phyloP scores from a whole-genome alignment of 2,329 filamentous ascomycete genomes.

The Blastomyces parvus region DNA sequence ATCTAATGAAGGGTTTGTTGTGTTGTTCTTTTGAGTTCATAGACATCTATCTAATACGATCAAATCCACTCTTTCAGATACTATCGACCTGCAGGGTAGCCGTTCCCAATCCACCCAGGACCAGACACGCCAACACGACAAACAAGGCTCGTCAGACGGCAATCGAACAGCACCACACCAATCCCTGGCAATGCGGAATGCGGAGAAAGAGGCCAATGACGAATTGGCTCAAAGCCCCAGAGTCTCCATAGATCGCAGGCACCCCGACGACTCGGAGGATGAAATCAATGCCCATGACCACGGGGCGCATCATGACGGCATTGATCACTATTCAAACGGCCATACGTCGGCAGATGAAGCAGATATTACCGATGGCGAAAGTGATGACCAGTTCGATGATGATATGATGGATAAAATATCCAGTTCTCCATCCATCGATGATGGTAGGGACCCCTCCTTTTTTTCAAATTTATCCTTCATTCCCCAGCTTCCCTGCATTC shows the following conservation, averaged over 20 bases:
- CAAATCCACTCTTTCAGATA: conserved; percentile 52
- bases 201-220: conserved; percentile 64
- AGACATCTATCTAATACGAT: conserved; percentile 4
- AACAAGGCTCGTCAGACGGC: conserved; percentile 43
- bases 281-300: conserved; percentile 20
- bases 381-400: conserved; percentile 65
- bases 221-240: conserved; percentile 58
- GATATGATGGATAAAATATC: conserved; percentile 99
- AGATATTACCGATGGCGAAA: conserved; percentile 38
- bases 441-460: conserved; percentile 62
- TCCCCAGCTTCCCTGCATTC: background rate
- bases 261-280: conserved; percentile 26
- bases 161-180: conserved; percentile 67
- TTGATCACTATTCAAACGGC: conserved; percentile 2
- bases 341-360: conserved; percentile 19
- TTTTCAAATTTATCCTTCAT: background rate
- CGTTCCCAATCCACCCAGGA: conserved; percentile 74
- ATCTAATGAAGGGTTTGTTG: background rate
- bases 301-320: conserved; percentile 14
- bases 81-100: conserved; percentile 85
- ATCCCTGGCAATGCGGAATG: conserved; percentile 70
- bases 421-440: conserved; percentile 96
- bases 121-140: conserved; percentile 52
- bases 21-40: background rate
- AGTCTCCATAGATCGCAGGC: conserved; percentile 47